A percentile compares a stretch with the other conserved stretches of the same genome.
Evolutionary conservation across 2,329 filamentous ascomycete genomes (phyloP).

Genomic region (Cercospora sesami): DNA sequence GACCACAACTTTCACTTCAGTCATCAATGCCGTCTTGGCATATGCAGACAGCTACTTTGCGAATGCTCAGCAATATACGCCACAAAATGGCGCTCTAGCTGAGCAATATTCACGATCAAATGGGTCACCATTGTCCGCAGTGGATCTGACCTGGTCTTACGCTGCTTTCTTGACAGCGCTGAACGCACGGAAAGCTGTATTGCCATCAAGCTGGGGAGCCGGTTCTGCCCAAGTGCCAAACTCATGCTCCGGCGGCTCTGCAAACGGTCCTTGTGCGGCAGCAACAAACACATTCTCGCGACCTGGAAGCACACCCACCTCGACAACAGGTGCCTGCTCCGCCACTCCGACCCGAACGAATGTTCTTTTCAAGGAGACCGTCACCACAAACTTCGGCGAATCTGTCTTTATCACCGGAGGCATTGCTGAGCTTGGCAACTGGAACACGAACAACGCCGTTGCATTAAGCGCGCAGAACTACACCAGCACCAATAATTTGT

Average conservation of each 20-base stretch:
- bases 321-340: conserved; percentile 26
- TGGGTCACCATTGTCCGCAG: conserved; percentile 59
- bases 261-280: conserved; percentile 32
- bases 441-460: conserved; percentile 57
- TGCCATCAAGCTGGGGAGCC: conserved; percentile 59
- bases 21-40: conserved; percentile 61
- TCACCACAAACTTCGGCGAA: conserved; percentile 59
- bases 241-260: conserved; percentile 32
- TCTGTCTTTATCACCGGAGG: conserved; percentile 66
- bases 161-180: conserved; percentile 67
- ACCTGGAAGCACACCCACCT: conserved; percentile 23
- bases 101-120: conserved; percentile 63
- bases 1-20: conserved; percentile 39
- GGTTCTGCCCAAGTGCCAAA: conserved; percentile 26
- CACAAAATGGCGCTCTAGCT: conserved; percentile 61
- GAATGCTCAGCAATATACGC: conserved; percentile 48
- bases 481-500: conserved; percentile 58
- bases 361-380: conserved; percentile 43
- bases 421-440: conserved; percentile 58
- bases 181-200: conserved; percentile 56
- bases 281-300: conserved; percentile 34
- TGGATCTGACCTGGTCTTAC: conserved; percentile 72
- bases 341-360: conserved; percentile 38
- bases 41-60: conserved; percentile 62
- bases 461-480: conserved; percentile 61